These are phyloP conservation scores for Pseudogymnoascus sp. DNA, from an alignment of 2,329 filamentous ascomycete genomes.

Conservation along the genomic window DNA sequence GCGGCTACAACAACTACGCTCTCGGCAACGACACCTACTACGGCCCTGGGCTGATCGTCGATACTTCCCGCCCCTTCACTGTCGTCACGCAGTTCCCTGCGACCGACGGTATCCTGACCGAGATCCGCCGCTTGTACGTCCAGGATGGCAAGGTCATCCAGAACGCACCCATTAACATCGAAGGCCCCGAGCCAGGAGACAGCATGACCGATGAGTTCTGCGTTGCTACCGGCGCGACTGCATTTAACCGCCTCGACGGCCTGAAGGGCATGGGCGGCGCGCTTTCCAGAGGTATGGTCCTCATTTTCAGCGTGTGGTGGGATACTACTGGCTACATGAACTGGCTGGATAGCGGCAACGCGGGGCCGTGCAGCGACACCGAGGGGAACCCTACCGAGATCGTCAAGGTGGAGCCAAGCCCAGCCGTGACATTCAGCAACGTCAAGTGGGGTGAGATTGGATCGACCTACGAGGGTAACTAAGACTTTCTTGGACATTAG, in stretches of 20 bases:
- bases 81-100: constrained; percentile 43
- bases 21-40: constrained; percentile 22
- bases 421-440: constrained; percentile 46
- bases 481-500: background rate
- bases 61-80: constrained; percentile 35
- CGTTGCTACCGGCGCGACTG: constrained; percentile 29
- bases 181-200: constrained; percentile 28
- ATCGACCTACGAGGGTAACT: constrained; percentile 33
- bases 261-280: constrained; percentile 34
- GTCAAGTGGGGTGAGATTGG: constrained; percentile 53
- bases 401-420: constrained; percentile 36
- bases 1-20: constrained; percentile 34
- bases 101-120: constrained; percentile 32
- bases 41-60: constrained; percentile 25
- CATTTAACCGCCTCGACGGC: constrained; percentile 26
- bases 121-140: constrained; percentile 41
- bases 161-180: constrained; percentile 31
- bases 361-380: constrained; percentile 46
- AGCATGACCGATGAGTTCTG: constrained; percentile 32
- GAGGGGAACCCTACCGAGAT: constrained; percentile 45
- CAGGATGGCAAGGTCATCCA: constrained; percentile 30
- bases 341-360: constrained; percentile 44
- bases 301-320: constrained; percentile 48
- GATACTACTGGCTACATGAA: constrained; percentile 45
- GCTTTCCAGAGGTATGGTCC: constrained; percentile 39